These are phyloP conservation scores for Paxillus rubicundulus DNA, from an alignment of 768 basidiomycete species.

Conservation along the genomic window DNA sequence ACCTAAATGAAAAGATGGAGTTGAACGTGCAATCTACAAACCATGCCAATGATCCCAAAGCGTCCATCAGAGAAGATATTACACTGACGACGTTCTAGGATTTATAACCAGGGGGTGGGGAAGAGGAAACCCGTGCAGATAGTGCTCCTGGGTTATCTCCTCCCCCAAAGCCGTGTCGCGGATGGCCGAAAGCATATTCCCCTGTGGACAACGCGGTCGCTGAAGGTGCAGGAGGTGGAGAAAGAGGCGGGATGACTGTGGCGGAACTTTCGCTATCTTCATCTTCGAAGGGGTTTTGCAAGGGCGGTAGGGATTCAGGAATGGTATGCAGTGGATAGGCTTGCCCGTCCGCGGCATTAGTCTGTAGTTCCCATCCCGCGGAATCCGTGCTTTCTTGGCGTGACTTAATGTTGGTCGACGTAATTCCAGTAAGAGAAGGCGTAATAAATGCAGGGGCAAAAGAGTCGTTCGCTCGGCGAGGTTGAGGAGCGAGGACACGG, in stretches of 20 bases:
- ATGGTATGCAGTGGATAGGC: constrained; percentile 23
- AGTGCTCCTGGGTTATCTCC: constrained; percentile 1
- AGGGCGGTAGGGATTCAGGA: constrained; percentile 9
- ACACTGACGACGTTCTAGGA: not conserved
- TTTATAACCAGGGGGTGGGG: constrained; percentile 24
- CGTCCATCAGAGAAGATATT: not conserved
- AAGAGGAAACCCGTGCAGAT: constrained; percentile 4
- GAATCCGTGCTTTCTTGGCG: constrained; percentile 31
- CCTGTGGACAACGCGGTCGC: constrained; percentile 8
- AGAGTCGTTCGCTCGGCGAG: constrained; percentile 29
- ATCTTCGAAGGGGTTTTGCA: constrained; percentile 27
- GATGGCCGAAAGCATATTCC: constrained; percentile 25
- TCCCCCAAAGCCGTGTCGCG: constrained; percentile 23
- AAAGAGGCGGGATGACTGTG: constrained; percentile 14
- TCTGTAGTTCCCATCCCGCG: constrained; percentile 29
- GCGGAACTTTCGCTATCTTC: constrained; percentile 12
- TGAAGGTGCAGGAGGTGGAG: constrained; percentile 3
- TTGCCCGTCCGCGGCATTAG: constrained; percentile 25
- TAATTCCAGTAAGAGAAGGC: constrained; percentile 13
- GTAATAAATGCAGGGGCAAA: constrained; percentile 14
- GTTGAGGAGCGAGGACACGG: constrained; percentile 50
- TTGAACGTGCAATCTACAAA: not conserved
- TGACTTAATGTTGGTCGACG: not conserved
- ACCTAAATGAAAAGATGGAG: not conserved
- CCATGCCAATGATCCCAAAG: not conserved